phyloP scores from a whole-genome alignment of 2,329 filamentous ascomycete species.

The Xylaria sp. region DNA sequence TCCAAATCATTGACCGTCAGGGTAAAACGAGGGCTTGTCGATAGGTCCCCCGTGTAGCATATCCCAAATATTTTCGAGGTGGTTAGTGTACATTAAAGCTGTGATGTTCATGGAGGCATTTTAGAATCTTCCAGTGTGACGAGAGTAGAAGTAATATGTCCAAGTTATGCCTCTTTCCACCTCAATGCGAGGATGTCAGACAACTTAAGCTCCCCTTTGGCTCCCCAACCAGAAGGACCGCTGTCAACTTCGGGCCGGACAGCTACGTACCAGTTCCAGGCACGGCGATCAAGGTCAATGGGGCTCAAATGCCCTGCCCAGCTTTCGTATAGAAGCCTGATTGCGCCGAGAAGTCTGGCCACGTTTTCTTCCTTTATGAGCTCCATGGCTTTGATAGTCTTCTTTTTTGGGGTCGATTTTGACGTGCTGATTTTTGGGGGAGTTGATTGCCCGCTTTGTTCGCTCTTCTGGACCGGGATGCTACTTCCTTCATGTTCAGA shows the following conservation, averaged over 20 bases:
- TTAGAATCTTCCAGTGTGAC: neutral
- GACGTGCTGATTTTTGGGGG: conserved; percentile 33
- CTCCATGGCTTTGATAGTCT: conserved; percentile 62
- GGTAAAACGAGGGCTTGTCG: neutral
- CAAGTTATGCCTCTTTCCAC: conserved; percentile 49
- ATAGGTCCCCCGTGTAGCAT: neutral
- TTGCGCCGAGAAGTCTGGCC: conserved; percentile 73
- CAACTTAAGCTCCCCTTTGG: conserved; percentile 77
- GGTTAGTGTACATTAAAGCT: no score
- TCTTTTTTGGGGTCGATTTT: conserved; percentile 59
- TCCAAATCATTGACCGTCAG: neutral
- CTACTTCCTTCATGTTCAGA: conserved; percentile 25
- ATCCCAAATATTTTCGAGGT: neutral
- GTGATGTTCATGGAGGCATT: neutral
- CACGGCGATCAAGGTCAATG: conserved; percentile 77
- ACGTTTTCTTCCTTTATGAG: conserved; percentile 76
- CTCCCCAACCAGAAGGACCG: conserved; percentile 84
- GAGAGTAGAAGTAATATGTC: neutral
- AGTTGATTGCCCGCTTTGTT: conserved; percentile 15
- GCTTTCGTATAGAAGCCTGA: conserved; percentile 78
- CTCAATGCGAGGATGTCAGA: conserved; percentile 72
- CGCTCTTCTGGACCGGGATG: conserved; percentile 10
- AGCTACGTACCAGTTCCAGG: conserved; percentile 84
- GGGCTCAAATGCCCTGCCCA: conserved; percentile 74
- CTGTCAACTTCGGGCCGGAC: conserved; percentile 80